Evolutionary conservation across 495 filamentous ascomycete species (phyloP), one percentile per base, ranked within the genome.

Genomic region (Delitschia confertaspora): DNA sequence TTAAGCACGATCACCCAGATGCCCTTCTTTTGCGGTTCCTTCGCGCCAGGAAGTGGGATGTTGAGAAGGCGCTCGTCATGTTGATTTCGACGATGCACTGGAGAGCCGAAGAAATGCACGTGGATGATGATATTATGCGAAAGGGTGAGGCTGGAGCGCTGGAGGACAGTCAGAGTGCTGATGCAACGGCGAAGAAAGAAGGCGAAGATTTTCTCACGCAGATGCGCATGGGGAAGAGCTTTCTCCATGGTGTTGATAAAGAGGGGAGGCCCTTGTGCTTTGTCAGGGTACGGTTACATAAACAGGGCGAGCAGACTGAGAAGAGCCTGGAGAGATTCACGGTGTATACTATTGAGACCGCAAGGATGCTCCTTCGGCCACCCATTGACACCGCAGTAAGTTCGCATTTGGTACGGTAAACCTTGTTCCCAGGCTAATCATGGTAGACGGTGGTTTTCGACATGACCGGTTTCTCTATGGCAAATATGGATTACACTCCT

Each of bases 401-500:
- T 77, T 24, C 9, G 21, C 4, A 11, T n/a, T n/a, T n/a, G n/a
- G n/a, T n/a, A n/a, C n/a, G n/a, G 21, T n/a, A 34, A 31, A 40
- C 27, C 8, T 39, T 35, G 2, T 4, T 8, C 6, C 0, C 25
- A 20, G 13, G 31, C 40, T 53, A 34, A 56, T 24, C 20, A 13
- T n/a, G 4, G 10, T 50, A 85, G 78, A 82, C 79, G 24, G 82
- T 98, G 34, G 65, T 96, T 21, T 98, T 98, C 60, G 89, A 98
- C 62, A 91, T 98, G 85, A 91, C 83, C 8, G 75, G 78, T 43
- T 98, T 98, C 63, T 79, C 80, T 33, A 67, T 96, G 64, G 79
- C 88, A 1, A 98, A 98, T 62, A 95, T 98, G 91, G 91, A 98
- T 59, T 96, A 96, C 59, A 75, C 85, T 0, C 91, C 91, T 0